phyloP scores from a whole-genome alignment of 148 eudicot species.

The Linanthus parryae region DNA sequence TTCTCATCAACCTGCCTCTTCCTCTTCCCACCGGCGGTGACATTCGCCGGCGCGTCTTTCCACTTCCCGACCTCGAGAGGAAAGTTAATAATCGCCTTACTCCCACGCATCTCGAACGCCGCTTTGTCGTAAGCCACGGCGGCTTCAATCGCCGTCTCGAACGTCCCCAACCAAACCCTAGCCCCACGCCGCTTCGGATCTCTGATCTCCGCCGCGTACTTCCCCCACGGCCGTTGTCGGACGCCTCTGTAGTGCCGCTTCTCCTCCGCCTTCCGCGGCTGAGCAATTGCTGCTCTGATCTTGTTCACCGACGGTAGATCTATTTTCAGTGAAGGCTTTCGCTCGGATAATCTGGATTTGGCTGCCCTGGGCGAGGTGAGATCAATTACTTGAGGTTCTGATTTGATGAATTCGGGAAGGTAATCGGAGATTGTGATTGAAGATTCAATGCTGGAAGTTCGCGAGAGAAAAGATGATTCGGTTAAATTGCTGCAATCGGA shows the following conservation, averaged over 20 bases:
- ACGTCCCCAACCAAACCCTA: conserved; percentile 71
- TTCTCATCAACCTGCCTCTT: neutral
- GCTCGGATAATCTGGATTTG: neutral
- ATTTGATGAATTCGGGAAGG: neutral
- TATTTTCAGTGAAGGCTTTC: too few species aligned
- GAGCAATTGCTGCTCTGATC: too few species aligned
- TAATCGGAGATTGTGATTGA: neutral
- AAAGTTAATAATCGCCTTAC: conserved; percentile 54
- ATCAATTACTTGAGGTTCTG: neutral
- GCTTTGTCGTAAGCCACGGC: conserved; percentile 62
- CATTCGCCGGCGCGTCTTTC: neutral
- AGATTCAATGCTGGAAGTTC: neutral
- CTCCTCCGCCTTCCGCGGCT: too few species aligned
- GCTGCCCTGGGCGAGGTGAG: neutral
- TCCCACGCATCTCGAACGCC: conserved; percentile 62
- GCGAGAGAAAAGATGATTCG: neutral
- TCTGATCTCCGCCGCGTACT: conserved; percentile 68
- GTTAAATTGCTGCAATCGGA: too few species aligned
- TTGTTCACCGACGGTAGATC: too few species aligned
- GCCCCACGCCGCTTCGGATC: conserved; percentile 63
- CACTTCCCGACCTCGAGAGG: conserved; percentile 22
- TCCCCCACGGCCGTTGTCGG: too few species aligned
- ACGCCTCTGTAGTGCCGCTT: conserved; percentile 65
- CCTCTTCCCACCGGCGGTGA: neutral
- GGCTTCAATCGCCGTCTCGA: conserved; percentile 57